Base-by-base conservation (phyloP, 1,139 yeast species). In the Lodderomyces jiufengensis region DNA sequence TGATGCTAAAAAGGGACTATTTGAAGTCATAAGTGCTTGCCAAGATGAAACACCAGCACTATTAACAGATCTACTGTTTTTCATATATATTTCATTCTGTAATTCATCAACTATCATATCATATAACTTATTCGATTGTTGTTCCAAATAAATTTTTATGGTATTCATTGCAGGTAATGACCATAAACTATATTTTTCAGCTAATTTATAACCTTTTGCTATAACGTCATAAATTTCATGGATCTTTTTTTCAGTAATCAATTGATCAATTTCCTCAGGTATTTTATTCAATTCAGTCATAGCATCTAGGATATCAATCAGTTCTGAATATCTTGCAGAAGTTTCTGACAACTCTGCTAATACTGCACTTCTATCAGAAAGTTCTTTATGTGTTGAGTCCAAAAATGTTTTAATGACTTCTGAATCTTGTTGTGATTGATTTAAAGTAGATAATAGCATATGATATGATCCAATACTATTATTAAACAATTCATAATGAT, bases 401-500 rank as follows among this genome's bases (percentile, higher is more conserved):
- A 86, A 70, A 48, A 76, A 73, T 11, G 69, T 64, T 41, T 72
- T 70, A 28, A 84, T 73, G 32, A 60, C 66, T 16, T 60, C 52
- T 12, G 84, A 65, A 25, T 75, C 76, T 7, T 66, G 55, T 47
- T 82, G 85, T 4, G 86, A 76, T 24, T 76, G 70, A 15, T 72
- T 60, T 21, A 85, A 63, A 1, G 79, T 65, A 32, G 74, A 68
- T 7, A 81, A 73, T 3, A 81, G 70, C 22, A 72, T 62, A 37
- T 85, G 78, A 52, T 84, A 86, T 0, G 88, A 80, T 1, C 94
- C 94, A 37, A 86, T 77, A 42, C 88, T 80, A 45, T 80, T 80
- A 55, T 86, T 88, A 62, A 90, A 90, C 2, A 86, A 80, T 54
- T 86, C 94, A 55, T 84, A 84, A 53, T 90, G 83, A 38, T 84